phyloP scores from a whole-genome alignment of 106 monocot species.

The Dendrobium catenatum region DNA sequence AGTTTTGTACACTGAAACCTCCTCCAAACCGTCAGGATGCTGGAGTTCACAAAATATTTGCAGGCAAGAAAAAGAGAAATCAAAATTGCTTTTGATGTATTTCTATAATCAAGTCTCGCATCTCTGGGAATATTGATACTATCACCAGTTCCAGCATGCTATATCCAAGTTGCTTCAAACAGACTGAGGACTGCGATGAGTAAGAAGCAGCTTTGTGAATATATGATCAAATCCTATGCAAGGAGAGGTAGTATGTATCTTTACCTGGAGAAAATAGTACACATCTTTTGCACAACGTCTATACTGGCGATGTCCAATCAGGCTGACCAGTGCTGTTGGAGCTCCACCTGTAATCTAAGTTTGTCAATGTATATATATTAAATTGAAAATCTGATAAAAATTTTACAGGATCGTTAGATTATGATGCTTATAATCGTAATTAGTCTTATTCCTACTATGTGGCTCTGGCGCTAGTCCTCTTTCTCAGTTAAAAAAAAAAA shows the following conservation, averaged over 20 bases:
- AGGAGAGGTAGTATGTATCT: not conserved
- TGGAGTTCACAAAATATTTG: too few relatives aligned
- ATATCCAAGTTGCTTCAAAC: conserved; percentile 85
- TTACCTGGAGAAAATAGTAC: conserved; percentile 90
- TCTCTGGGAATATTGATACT: conserved; percentile 73
- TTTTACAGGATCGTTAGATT: too few relatives aligned
- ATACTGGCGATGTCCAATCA: conserved; percentile 80
- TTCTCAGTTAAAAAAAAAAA: too few relatives aligned
- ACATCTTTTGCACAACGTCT: conserved; percentile 60
- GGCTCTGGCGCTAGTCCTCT: too few relatives aligned
- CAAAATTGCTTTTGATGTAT: conserved; percentile 28
- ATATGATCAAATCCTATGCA: not conserved
- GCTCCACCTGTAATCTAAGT: conserved; percentile 64
- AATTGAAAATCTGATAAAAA: not conserved
- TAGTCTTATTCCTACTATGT: too few relatives aligned
- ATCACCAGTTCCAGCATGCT: conserved; percentile 64
- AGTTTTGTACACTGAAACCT: too few relatives aligned
- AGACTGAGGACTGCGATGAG: conserved; percentile 63
- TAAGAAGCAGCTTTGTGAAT: not conserved
- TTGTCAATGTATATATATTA: not conserved
- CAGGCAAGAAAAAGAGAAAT: not conserved
- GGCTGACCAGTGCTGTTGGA: conserved; percentile 77
- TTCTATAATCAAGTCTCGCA: conserved; percentile 49
- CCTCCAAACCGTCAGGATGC: too few relatives aligned
- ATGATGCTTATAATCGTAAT: too few relatives aligned